Base-by-base conservation (phyloP, 768 basidiomycete genomes). In the Hebeloma cylindrosporum region DNA sequence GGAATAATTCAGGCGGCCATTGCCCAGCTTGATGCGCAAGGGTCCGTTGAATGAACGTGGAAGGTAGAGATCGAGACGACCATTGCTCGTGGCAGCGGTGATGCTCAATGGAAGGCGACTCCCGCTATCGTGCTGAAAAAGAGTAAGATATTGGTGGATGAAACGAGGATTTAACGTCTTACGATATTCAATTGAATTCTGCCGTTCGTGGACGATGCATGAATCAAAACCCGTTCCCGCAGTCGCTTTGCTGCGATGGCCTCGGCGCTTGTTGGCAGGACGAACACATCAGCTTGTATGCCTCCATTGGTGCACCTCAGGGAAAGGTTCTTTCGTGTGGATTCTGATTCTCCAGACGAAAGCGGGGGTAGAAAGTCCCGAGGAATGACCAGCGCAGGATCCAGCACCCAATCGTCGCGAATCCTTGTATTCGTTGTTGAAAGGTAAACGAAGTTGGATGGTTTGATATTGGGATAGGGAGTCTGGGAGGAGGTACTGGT, bases 1-100 rank as follows among this genome's bases (percentile, higher is more conserved):
- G 2, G 72, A 72, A 39, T 69, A 60, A 13, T 51, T 58, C 13
- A 53, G 43, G 20, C 34, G 45, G 14, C 66, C 67, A 40, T 70
- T 61, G 6, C 14, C 39, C 6, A 60, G 60, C 20, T 50, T 61
- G 26, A 69, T 51, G 2, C 50, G 45, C 23, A 73, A 29, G 0
- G 59, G 59, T 1, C 73, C 73, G 17, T 57, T 54, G 58, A 70
- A 75, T 4, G 69, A 63, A n/a, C 71, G 70, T 4, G 73, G 73
- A 23, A 75, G 47, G 22, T 60, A 50, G 10, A 75, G 37, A 18
- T 43, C 48, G 10, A 73, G 48, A n/a, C 47, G 20, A 2, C 70
- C 70, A 41, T 71, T 59, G 20, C 38, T 32, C 9, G 65, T 53
- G 11, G 45, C 40, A 9, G 55, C 29, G 1, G 48, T 40, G 7